A percentile compares a stretch with the other conserved stretches of the same genome.
These are phyloP conservation scores for Plasmodium billcollinsi DNA, from an alignment of 169 alveolate genomes.

Conservation along the genomic window DNA sequence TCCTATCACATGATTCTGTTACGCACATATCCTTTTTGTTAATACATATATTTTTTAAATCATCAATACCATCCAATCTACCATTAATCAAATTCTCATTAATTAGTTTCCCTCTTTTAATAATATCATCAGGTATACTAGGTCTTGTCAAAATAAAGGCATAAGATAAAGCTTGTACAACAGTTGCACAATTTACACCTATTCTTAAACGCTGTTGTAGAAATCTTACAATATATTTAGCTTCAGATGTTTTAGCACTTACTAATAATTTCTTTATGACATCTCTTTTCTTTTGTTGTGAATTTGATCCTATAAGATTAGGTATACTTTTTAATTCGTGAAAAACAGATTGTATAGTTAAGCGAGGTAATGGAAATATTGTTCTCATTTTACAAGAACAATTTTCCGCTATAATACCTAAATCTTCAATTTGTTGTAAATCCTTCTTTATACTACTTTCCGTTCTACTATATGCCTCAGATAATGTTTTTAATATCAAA, in stretches of 20 bases:
- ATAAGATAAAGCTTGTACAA: conserved; percentile 91
- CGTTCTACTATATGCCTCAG: conserved; percentile 95
- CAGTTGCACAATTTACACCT: conserved; percentile 96
- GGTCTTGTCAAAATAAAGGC: conserved; percentile 88
- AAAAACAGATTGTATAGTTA: conserved; percentile 87
- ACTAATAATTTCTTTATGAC: conserved; percentile 91
- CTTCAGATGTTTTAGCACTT: conserved; percentile 94
- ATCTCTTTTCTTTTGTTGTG: conserved; percentile 84
- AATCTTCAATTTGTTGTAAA: conserved; percentile 93
- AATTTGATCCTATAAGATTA: conserved; percentile 81
- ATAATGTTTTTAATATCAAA: conserved; percentile 93
- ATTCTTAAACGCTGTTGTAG: conserved; percentile 96
- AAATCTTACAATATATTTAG: conserved; percentile 95
- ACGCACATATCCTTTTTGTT: too few relatives aligned
- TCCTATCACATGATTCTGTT: too few relatives aligned
- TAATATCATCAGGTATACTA: conserved; percentile 53
- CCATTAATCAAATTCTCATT: conserved; percentile 36
- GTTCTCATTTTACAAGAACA: conserved; percentile 91
- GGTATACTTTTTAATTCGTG: conserved; percentile 83
- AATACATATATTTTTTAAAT: background rate
- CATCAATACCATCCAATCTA: background rate
- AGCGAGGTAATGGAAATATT: conserved; percentile 88
- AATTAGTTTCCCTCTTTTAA: conserved; percentile 32
- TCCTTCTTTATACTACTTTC: conserved; percentile 93
- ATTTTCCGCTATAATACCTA: conserved; percentile 89